These are phyloP conservation scores for Cyberlindnera maritima DNA, from an alignment of 805 yeast species.

Conservation along the genomic window DNA sequence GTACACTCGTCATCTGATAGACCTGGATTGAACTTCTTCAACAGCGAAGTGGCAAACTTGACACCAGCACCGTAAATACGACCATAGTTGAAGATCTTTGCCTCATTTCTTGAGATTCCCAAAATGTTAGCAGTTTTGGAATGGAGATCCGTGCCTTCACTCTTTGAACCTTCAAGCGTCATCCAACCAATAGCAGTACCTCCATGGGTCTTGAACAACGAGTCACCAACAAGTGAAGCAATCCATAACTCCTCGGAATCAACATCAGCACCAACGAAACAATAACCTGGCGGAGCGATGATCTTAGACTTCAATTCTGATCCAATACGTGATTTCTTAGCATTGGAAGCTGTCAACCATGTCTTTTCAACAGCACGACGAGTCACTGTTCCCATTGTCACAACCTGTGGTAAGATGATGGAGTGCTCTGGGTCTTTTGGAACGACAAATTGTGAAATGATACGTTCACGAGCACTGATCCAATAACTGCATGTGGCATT, in stretches of 20 bases:
- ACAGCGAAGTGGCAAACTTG: constrained; percentile 78
- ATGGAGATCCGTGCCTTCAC: constrained; percentile 90
- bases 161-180: constrained; percentile 95
- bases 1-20: constrained; percentile 66
- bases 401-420: constrained; percentile 76
- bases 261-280: constrained; percentile 97
- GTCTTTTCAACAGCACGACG: constrained; percentile 95
- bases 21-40: constrained; percentile 78
- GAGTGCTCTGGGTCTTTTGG: constrained; percentile 36
- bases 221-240: constrained; percentile 92
- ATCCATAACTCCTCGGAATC: constrained; percentile 99
- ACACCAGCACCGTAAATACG: constrained; percentile 97
- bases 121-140: constrained; percentile 88
- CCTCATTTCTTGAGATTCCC: constrained; percentile 88
- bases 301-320: constrained; percentile 89
- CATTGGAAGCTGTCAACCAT: constrained; percentile 97
- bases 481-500: constrained; percentile 86
- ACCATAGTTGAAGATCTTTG: constrained; percentile 94
- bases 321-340: constrained; percentile 80
- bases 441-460: constrained; percentile 82
- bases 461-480: constrained; percentile 87
- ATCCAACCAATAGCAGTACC: constrained; percentile 98
- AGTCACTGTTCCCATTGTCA: constrained; percentile 96
- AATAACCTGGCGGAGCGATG: constrained; percentile 83
- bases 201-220: constrained; percentile 86